These are phyloP conservation scores for Bigelowiella natans DNA, from an alignment of 78 protist genomes.

Conservation along the genomic window DNA sequence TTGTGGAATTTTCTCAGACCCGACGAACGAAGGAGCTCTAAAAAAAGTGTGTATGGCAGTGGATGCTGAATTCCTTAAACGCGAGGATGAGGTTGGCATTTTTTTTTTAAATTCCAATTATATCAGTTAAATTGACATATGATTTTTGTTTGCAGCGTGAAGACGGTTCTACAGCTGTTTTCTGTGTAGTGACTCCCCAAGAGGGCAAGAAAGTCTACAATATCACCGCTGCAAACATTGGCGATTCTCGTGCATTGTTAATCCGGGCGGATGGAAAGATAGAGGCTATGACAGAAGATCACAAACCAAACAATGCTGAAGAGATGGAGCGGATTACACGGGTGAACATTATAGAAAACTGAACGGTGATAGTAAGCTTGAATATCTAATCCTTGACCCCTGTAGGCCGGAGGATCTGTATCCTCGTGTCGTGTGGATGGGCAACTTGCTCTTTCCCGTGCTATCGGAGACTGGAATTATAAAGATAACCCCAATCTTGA, in stretches of 20 bases:
- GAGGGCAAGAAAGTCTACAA: background rate
- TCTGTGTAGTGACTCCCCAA: background rate
- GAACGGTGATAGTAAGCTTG: no score
- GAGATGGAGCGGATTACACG: background rate
- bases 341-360: no score
- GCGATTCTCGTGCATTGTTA: slow-evolving; percentile 11
- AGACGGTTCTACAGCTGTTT: background rate
- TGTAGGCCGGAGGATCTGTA: background rate
- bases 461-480: background rate
- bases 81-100: background rate
- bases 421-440: background rate
- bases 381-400: no score
- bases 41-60: background rate
- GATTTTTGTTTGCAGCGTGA: background rate
- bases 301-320: slow-evolving; percentile 5
- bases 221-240: background rate
- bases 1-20: no score
- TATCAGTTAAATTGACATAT: background rate
- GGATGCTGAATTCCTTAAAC: background rate
- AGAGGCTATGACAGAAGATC: background rate
- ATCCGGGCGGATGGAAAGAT: background rate
- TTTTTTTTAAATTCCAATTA: background rate
- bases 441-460: background rate
- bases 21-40: background rate
- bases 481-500: background rate